Conservation (phyloP, 352 stramenopile species). For the Blastocystis sp. region DNA sequence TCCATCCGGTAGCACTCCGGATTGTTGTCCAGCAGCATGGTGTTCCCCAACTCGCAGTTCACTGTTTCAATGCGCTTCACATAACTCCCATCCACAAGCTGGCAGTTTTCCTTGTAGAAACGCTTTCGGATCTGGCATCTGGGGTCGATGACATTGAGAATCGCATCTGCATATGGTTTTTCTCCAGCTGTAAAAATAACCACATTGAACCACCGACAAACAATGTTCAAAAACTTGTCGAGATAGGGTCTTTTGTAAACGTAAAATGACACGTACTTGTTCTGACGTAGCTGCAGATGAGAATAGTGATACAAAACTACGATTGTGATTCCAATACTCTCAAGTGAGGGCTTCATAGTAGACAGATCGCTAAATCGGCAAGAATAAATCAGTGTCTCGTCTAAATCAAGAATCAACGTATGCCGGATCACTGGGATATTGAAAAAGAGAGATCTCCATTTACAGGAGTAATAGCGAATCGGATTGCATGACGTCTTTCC, state of each 20-base stretch:
- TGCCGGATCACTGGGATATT: background rate
- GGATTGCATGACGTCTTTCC: conserved; percentile 49
- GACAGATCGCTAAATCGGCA: conserved; percentile 32
- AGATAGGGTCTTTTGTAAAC: conserved; percentile 52
- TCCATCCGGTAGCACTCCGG: conserved; percentile 42
- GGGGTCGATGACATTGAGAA: conserved; percentile 56
- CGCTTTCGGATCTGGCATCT: background rate
- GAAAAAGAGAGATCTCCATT: background rate
- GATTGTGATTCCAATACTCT: conserved; percentile 53
- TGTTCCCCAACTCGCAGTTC: background rate
- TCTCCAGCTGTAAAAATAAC: conserved; percentile 42
- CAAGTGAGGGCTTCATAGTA: conserved; percentile 27
- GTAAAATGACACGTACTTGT: conserved; percentile 55
- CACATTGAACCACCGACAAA: conserved; percentile 45
- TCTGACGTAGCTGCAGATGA: conserved; percentile 22
- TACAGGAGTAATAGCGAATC: conserved; percentile 22
- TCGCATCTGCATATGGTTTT: conserved; percentile 36
- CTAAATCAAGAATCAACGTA: conserved; percentile 51
- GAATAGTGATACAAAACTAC: background rate
- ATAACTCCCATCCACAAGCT: background rate
- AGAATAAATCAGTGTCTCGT: conserved; percentile 49
- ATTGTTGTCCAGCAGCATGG: conserved; percentile 54
- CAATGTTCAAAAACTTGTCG: conserved; percentile 2
- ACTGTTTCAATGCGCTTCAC: conserved; percentile 34
- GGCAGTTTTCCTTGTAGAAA: conserved; percentile 24